These are phyloP conservation scores for Neurospora sp. DNA, from an alignment of 495 filamentous ascomycete genomes.

Conservation along the genomic window DNA sequence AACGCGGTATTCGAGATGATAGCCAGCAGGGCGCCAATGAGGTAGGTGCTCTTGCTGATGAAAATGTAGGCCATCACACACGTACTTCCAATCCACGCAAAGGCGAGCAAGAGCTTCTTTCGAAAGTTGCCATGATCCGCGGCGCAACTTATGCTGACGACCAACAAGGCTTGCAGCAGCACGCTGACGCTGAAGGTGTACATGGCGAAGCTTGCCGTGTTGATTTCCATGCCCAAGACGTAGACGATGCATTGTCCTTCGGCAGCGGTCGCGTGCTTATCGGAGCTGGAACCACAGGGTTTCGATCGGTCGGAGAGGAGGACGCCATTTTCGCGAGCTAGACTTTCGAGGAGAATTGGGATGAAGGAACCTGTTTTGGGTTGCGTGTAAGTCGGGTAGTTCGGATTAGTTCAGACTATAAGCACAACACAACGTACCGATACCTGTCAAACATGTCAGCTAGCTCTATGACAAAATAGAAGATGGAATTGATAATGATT, in stretches of 20 bases:
- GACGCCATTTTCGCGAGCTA: conserved; percentile 82
- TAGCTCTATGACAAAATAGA: neutral
- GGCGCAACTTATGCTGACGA: conserved; percentile 91
- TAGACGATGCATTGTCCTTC: conserved; percentile 73
- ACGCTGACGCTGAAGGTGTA: conserved; percentile 95
- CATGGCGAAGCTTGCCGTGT: conserved; percentile 96
- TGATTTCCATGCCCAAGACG: conserved; percentile 75
- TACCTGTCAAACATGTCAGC: conserved; percentile 7
- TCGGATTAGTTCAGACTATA: neutral
- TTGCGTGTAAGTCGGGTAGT: conserved; percentile 3
- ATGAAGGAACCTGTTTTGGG: conserved; percentile 69
- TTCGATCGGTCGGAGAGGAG: conserved; percentile 62
- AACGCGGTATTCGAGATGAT: conserved; percentile 87
- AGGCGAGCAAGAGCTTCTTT: conserved; percentile 73
- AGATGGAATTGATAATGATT: neutral
- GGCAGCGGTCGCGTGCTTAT: conserved; percentile 19
- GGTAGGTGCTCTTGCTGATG: conserved; percentile 60
- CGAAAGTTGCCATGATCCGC: conserved; percentile 92
- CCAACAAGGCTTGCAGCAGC: conserved; percentile 74
- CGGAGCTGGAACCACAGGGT: conserved; percentile 50
- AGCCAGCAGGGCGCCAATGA: conserved; percentile 73
- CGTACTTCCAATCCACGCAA: conserved; percentile 71
- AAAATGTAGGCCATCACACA: conserved; percentile 85
- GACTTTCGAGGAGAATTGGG: conserved; percentile 88
- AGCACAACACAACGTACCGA: conserved; percentile 15